A percentile compares a stretch with the other conserved stretches of the same genome.
Evolutionary conservation across 495 filamentous ascomycete genomes (phyloP).

Genomic region (Aspergillus bridgeri): DNA sequence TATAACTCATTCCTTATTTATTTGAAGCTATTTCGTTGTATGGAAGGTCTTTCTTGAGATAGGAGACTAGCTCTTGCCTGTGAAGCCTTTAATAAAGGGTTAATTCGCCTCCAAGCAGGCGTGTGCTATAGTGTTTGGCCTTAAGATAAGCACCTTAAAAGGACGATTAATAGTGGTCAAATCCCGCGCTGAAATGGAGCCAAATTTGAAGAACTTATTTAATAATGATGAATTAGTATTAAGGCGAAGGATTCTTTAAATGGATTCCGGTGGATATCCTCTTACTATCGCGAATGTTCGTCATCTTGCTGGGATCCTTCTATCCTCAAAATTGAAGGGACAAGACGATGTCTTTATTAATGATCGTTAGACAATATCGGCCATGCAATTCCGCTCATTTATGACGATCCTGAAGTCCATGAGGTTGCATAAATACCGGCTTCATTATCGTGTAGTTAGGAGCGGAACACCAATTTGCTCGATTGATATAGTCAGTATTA

Average conservation of each 20-base stretch:
- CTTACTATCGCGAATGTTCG: background rate
- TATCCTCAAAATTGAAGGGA: background rate
- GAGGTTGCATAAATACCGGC: too few relatives aligned
- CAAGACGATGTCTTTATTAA: too few relatives aligned
- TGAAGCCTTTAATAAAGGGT: background rate
- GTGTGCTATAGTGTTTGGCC: background rate
- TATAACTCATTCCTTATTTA: background rate
- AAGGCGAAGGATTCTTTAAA: background rate
- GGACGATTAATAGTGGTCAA: background rate
- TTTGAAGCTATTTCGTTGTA: background rate
- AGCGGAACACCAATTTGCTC: too few relatives aligned
- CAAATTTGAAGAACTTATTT: background rate
- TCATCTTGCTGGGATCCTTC: background rate
- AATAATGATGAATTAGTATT: background rate
- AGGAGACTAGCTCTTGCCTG: background rate
- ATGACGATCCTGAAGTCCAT: too few relatives aligned
- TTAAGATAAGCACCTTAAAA: too few relatives aligned
- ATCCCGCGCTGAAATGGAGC: background rate
- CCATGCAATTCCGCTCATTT: too few relatives aligned
- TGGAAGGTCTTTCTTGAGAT: background rate
- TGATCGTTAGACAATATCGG: too few relatives aligned
- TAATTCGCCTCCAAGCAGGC: background rate
- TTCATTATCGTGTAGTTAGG: too few relatives aligned
- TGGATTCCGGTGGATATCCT: background rate
- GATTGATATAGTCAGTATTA: too few relatives aligned